Base-by-base conservation (phyloP, 345 rosid species). In the Salix exigua region DNA sequence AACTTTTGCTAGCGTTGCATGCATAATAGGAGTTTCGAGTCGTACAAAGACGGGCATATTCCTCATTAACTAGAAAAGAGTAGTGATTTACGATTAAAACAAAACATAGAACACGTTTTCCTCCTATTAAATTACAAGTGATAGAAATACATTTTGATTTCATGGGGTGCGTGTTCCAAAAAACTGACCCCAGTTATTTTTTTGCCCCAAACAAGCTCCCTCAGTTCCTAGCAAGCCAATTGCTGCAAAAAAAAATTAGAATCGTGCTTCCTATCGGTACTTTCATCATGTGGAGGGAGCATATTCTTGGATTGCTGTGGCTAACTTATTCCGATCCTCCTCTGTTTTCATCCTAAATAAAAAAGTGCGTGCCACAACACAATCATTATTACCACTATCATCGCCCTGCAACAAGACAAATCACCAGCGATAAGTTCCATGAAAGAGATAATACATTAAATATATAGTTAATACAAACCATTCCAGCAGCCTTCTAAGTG, bases 241-340 rank as follows among this genome's bases (percentile, higher is more conserved):
- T 42, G 58, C 65, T 37, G 83, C 79, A 83, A 77, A 80, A 83
- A 31, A 10, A 60, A 79, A 71, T 42, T 38, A 6, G 30, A 58
- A 53, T 18, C n/a, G 19, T 18, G 51, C 68, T 66, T 66, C 38
- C 77, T 42, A 60, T 44, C 14, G 53, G 4, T 17, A 66, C 77
- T 50, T 79, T 88, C 82, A 92, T 0, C 88, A 91, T 16, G 86
- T 85, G 38, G 37, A 35, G 37, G 99, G 98, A 31, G 98, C 91
- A 30, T 87, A 86, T 82, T 92, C 98, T 79, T 90, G 87, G 81
- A 96, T 96, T 7, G 91, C 89, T 21, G 91, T 74, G 4, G 90
- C 96, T 70, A 96, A 87, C 73, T 90, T 88, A 77, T 90, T 80
- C 61, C 97, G 89, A 66, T 94, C 97, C 51, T 91, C 98, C 81